phyloP scores from a whole-genome alignment of 1,284 basidiomycete genomes.

The Trichosporon sp. region DNA sequence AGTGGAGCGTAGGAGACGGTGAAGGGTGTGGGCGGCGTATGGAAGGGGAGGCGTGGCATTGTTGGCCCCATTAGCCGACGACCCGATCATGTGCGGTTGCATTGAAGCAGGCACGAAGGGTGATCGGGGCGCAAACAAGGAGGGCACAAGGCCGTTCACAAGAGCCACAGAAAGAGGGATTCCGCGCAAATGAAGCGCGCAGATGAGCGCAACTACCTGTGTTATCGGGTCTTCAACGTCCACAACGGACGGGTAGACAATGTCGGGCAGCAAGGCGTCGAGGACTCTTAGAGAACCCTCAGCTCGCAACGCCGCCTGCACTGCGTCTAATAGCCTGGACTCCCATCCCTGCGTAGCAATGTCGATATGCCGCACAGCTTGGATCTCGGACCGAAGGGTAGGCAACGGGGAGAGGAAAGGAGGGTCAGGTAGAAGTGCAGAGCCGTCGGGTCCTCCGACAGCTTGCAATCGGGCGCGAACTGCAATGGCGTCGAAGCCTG shows the following conservation, averaged over 20 bases:
- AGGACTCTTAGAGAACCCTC: slow-evolving; percentile 16
- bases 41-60: slow-evolving; percentile 12
- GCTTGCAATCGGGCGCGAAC: slow-evolving; percentile 28
- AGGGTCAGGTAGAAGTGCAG: neutral
- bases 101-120: slow-evolving; percentile 9
- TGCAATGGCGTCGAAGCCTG: slow-evolving; percentile 32
- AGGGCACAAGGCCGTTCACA: slow-evolving; percentile 15
- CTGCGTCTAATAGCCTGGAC: slow-evolving; percentile 13
- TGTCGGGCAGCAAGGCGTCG: slow-evolving; percentile 15
- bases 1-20: slow-evolving; percentile 13
- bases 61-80: neutral
- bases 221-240: slow-evolving; percentile 11
- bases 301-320: slow-evolving; percentile 12
- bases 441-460: slow-evolving; percentile 13
- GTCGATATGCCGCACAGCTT: slow-evolving; percentile 22
- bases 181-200: slow-evolving; percentile 8
- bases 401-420: neutral
- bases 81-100: neutral
- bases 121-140: slow-evolving; percentile 14
- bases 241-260: slow-evolving; percentile 15
- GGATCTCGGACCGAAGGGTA: slow-evolving; percentile 21
- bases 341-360: slow-evolving; percentile 22
- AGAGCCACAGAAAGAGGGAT: slow-evolving; percentile 12
- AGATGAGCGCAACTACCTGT: slow-evolving; percentile 15
- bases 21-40: slow-evolving; percentile 11